Evolutionary conservation across 2,329 filamentous ascomycete genomes (phyloP).

Genomic region (Fusarium temperatum): DNA sequence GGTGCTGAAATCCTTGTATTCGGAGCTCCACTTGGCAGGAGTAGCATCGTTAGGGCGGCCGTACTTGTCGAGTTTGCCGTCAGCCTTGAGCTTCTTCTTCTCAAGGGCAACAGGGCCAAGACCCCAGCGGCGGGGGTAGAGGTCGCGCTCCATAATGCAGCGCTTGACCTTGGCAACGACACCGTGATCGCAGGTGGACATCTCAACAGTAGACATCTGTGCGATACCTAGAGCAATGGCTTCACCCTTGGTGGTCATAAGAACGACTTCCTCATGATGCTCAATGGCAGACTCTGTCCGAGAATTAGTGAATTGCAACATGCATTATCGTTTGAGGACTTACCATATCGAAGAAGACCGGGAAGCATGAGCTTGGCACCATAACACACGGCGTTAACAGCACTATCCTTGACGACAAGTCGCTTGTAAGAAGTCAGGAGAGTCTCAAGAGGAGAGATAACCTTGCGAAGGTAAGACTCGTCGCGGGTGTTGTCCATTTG

Average conservation of each 20-base stretch:
- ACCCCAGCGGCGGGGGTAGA: slow-evolving; percentile 97
- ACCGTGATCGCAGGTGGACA: slow-evolving; percentile 96
- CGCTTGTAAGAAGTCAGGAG: slow-evolving; percentile 94
- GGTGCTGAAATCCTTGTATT: slow-evolving; percentile 89
- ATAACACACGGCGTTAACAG: slow-evolving; percentile 96
- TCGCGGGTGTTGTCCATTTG: slow-evolving; percentile 94
- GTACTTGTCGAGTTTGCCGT: slow-evolving; percentile 98
- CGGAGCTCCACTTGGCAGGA: slow-evolving; percentile 88
- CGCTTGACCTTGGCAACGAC: slow-evolving; percentile 99
- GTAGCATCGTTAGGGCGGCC: slow-evolving; percentile 92
- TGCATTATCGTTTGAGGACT: slow-evolving; percentile 44
- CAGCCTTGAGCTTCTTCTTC: slow-evolving; percentile 99
- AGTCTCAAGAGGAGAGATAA: slow-evolving; percentile 92
- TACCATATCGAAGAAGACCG: slow-evolving; percentile 89
- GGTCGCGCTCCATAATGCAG: slow-evolving; percentile 99
- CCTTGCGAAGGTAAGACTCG: slow-evolving; percentile 88
- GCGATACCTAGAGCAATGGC: slow-evolving; percentile 96
- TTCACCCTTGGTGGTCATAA: slow-evolving; percentile 99
- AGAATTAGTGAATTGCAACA: slow-evolving; percentile 40
- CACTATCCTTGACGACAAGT: slow-evolving; percentile 87
- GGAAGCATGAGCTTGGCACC: slow-evolving; percentile 99
- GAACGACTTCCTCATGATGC: slow-evolving; percentile 92
- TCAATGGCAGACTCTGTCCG: slow-evolving; percentile 83
- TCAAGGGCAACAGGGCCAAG: slow-evolving; percentile 90
- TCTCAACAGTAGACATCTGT: slow-evolving; percentile 97